Conservation (phyloP, 208 protist species). For the Jaenimonas drosophilae region DNA sequence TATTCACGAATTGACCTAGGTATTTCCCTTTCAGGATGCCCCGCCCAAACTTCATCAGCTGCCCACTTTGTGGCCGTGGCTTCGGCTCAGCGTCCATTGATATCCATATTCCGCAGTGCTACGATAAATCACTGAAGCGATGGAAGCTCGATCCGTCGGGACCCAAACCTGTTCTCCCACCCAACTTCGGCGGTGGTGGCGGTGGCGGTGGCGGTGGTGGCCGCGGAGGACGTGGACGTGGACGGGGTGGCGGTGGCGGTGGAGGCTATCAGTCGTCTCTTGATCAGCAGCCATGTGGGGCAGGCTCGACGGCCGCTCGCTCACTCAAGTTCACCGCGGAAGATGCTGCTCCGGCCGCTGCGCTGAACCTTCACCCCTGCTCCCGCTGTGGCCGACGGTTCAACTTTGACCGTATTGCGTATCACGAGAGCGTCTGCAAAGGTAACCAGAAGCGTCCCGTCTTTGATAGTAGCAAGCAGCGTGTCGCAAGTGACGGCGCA, state of each 20-base stretch:
- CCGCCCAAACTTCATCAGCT: conserved; percentile 68
- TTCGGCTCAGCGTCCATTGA: conserved; percentile 76
- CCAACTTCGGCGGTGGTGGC: background rate
- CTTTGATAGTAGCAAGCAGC: conserved; percentile 78
- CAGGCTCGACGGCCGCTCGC: conserved; percentile 31
- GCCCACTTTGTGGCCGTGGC: conserved; percentile 62
- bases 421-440: conserved; percentile 89
- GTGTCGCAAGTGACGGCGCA: conserved; percentile 22
- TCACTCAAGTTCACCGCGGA: conserved; percentile 17
- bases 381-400: conserved; percentile 80
- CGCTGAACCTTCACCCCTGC: conserved; percentile 78
- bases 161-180: conserved; percentile 71
- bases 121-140: conserved; percentile 78
- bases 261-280: background rate
- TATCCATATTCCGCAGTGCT: conserved; percentile 86
- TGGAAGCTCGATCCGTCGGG: conserved; percentile 68
- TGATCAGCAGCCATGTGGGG: conserved; percentile 21
- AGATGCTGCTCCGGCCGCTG: conserved; percentile 7
- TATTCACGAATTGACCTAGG: too few relatives aligned
- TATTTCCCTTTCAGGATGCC: too few relatives aligned
- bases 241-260: conserved; percentile 1
- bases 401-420: conserved; percentile 76
- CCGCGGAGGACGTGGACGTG: background rate
- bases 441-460: conserved; percentile 51
- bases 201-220: conserved; percentile 2